phyloP scores from a whole-genome alignment of 441 rosid genomes.

The Erodium chrysanthum region DNA sequence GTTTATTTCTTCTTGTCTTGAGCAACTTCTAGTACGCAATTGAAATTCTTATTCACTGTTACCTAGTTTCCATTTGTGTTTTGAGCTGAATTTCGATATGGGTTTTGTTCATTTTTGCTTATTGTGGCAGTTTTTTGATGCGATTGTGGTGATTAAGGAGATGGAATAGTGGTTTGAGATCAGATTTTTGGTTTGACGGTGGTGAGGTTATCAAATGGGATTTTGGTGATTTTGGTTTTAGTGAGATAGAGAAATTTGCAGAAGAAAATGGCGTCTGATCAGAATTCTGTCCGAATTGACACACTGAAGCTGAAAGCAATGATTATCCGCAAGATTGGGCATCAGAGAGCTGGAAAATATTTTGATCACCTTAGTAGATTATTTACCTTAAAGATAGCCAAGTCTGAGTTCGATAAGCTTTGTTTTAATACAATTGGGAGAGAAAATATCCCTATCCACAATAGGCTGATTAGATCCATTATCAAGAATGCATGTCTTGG shows the following conservation, averaged over 20 bases:
- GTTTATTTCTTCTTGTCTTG: background rate
- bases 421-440: slow-evolving; percentile 53
- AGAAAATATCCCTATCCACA: slow-evolving; percentile 61
- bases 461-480: slow-evolving; percentile 51
- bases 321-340: slow-evolving; percentile 52
- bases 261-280: slow-evolving; percentile 32
- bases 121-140: background rate
- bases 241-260: slow-evolving; percentile 16
- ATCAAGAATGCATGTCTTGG: slow-evolving; percentile 53
- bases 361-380: slow-evolving; percentile 59
- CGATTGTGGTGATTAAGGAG: background rate
- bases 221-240: slow-evolving; percentile 1
- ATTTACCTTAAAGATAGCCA: slow-evolving; percentile 47
- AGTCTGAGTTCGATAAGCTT: slow-evolving; percentile 51
- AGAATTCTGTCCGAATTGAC: slow-evolving; percentile 30
- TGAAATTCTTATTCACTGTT: background rate
- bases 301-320: slow-evolving; percentile 47
- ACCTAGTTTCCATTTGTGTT: background rate
- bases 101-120: slow-evolving; percentile 2
- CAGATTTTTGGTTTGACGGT: background rate
- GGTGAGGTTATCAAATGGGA: background rate
- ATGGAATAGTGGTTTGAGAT: background rate
- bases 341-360: slow-evolving; percentile 53
- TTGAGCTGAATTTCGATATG: background rate
- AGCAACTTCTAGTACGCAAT: background rate